Evolutionary conservation across 2,329 filamentous ascomycete species (phyloP).

Genomic region (Penicillium nordicum): DNA sequence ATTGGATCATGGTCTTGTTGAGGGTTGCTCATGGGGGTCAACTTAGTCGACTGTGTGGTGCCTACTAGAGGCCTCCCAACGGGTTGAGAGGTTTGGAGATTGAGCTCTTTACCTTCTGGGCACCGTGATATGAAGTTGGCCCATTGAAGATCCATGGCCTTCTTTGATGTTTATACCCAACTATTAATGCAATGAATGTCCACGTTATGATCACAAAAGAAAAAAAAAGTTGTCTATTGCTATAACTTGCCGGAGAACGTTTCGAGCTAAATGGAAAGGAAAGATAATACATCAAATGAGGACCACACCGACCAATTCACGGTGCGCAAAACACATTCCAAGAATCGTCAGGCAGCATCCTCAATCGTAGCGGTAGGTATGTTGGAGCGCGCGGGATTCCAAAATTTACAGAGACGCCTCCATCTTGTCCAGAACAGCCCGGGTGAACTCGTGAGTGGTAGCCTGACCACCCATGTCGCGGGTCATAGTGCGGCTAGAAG

Average conservation of each 20-base stretch:
- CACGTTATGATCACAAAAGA: conserved; percentile 14
- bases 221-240: conserved; percentile 22
- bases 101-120: background rate
- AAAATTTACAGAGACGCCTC: conserved; percentile 62
- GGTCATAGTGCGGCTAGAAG: conserved; percentile 72
- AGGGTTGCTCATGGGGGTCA: background rate
- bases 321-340: conserved; percentile 11
- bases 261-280: conserved; percentile 27
- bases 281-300: conserved; percentile 31
- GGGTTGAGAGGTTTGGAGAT: background rate
- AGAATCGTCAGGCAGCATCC: conserved; percentile 18
- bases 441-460: conserved; percentile 92
- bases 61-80: background rate
- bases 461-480: conserved; percentile 91
- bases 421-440: conserved; percentile 93
- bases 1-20: background rate
- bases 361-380: conserved; percentile 25
- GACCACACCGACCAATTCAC: conserved; percentile 13
- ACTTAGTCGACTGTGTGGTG: background rate
- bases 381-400: conserved; percentile 12
- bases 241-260: conserved; percentile 26
- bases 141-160: conserved; percentile 1
- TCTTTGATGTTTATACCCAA: conserved; percentile 14
- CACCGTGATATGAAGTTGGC: background rate
- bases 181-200: conserved; percentile 6